Conservation (phyloP, 805 yeast species). For the Starmerella sp. region DNA sequence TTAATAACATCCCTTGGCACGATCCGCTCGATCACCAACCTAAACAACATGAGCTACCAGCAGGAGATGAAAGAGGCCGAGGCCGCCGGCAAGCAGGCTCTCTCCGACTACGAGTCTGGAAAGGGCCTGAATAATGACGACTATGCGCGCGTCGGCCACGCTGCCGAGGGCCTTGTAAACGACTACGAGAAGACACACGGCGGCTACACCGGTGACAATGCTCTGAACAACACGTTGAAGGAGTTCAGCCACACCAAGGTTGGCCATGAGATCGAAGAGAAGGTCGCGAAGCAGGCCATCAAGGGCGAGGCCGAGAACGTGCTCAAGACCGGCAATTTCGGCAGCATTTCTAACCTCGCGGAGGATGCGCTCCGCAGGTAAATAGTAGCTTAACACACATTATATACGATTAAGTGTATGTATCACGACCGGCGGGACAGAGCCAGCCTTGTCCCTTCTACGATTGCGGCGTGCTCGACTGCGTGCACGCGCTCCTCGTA, state of each 20-base stretch:
- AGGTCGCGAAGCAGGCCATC: slow-evolving; percentile 7
- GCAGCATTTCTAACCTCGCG: neutral
- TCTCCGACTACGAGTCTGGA: slow-evolving; percentile 3
- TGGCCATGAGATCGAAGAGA: slow-evolving; percentile 5
- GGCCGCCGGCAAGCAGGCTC: neutral
- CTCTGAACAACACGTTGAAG: neutral
- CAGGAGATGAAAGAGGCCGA: slow-evolving; percentile 1
- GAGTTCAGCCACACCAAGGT: slow-evolving; percentile 1
- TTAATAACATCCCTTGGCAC: neutral
- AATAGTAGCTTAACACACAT: neutral
- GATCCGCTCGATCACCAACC: neutral
- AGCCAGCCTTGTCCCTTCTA: slow-evolving; percentile 72
- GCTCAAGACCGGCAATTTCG: slow-evolving; percentile 2
- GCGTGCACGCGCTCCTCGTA: slow-evolving; percentile 77
- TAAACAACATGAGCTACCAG: neutral
- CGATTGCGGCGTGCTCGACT: slow-evolving; percentile 82
- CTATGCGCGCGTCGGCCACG: neutral
- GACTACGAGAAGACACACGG: neutral
- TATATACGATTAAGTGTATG: neutral
- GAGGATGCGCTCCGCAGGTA: neutral
- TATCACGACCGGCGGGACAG: slow-evolving; percentile 24
- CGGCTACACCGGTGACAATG: neutral
- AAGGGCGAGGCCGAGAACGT: slow-evolving; percentile 6
- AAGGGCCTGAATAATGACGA: neutral
- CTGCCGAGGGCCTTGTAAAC: slow-evolving; percentile 1